phyloP scores from a whole-genome alignment of 441 rosid species.

The Isatis lusitanica region DNA sequence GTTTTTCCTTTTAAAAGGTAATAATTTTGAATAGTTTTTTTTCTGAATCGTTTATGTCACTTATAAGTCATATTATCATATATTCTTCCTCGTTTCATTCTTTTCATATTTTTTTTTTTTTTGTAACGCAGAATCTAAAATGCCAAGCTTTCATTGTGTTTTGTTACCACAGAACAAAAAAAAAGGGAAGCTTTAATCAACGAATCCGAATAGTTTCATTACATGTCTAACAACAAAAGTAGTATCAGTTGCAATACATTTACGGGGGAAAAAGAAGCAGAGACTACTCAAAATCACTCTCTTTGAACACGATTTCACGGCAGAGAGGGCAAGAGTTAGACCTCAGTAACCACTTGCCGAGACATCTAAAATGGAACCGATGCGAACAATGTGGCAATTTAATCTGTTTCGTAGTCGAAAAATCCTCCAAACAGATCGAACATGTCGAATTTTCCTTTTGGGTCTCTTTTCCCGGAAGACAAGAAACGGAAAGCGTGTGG shows the following conservation, averaged over 20 bases:
- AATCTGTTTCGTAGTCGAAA: neutral
- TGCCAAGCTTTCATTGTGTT: no score
- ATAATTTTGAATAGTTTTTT: no score
- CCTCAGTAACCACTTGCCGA: neutral
- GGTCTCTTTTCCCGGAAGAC: neutral
- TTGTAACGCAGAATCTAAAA: no score
- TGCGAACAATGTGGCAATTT: neutral
- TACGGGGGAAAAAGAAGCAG: neutral
- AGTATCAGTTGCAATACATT: neutral
- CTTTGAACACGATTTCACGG: neutral
- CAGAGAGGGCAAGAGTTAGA: neutral
- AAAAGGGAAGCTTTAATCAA: no score
- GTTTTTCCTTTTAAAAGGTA: no score
- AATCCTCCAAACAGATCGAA: slow-evolving; percentile 1
- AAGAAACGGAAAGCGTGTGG: neutral
- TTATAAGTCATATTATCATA: no score
- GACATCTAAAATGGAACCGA: neutral
- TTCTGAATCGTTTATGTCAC: no score
- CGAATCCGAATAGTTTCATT: neutral
- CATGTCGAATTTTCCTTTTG: neutral
- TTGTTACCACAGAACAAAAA: no score
- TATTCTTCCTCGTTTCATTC: no score
- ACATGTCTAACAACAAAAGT: neutral
- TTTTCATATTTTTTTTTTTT: no score
- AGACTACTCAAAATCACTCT: neutral